phyloP scores from a whole-genome alignment of 345 rosid species.

The Gossypium thurberi region DNA sequence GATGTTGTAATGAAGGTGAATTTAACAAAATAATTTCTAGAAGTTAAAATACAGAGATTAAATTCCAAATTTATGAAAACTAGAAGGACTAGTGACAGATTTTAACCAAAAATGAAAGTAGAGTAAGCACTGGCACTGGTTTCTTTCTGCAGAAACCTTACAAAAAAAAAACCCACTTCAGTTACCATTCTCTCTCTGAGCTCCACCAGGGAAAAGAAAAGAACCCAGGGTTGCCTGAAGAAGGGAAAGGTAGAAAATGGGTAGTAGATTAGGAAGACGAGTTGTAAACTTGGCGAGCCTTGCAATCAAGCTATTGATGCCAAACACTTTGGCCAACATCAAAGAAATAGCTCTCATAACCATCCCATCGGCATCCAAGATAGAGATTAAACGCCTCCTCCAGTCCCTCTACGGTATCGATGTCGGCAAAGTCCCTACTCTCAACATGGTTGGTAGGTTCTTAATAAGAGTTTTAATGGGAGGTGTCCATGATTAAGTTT shows the following conservation, averaged over 20 bases:
- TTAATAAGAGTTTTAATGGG: conserved; percentile 50
- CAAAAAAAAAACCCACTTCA: background rate
- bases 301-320: conserved; percentile 72
- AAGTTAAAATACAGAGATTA: too few species aligned
- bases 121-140: too few species aligned
- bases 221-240: background rate
- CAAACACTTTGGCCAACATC: conserved; percentile 51
- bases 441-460: conserved; percentile 84
- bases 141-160: too few species aligned
- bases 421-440: conserved; percentile 68
- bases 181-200: background rate
- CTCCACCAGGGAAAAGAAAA: background rate
- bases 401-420: conserved; percentile 86
- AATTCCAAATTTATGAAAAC: too few species aligned
- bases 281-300: conserved; percentile 75
- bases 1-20: too few species aligned
- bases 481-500: conserved; percentile 33
- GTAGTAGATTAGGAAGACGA: conserved; percentile 66
- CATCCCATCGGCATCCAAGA: conserved; percentile 79
- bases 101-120: too few species aligned
- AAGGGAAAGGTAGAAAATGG: conserved; percentile 32
- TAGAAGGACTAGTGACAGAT: too few species aligned
- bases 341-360: conserved; percentile 70
- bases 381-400: conserved; percentile 92
- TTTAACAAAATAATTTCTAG: too few species aligned